Base-by-base conservation (phyloP, 73 alveolate genomes). In the Effrenium voratum region DNA sequence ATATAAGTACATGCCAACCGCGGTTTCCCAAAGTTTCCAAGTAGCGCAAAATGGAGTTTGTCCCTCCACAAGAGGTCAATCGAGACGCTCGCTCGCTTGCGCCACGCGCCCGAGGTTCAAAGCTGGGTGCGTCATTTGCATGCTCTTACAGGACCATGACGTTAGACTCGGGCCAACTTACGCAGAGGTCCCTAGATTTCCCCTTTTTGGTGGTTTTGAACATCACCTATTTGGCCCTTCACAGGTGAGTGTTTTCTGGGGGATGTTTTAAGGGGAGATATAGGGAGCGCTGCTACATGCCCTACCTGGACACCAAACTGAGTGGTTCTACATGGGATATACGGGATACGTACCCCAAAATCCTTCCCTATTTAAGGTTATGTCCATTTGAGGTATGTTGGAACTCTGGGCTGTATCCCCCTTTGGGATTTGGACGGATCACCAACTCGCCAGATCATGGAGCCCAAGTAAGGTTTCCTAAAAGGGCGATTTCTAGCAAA, bases 81-180 rank as follows among this genome's bases (percentile, higher is more conserved):
- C 8, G 8, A 8, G 19, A 52, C 26, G 8, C 19, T 19, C 15
- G 76, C 41, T 19, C 0, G 43, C 5, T 63, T 19, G 40, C 41
- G 8, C 41, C 77, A 36, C 10, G 77, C 41, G 4, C 45, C 43
- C 49, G 49, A 72, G 82, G 82, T 72, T 72, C 38, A 44, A 47
- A 72, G 99, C 99, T 10, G 99, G 99, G 57, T 98, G 99, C 73
- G 94, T 99, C 34, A 82, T 99, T 16, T 98, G 99, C 93, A 95
- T 98, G 88, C 99, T 99, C 66, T 98, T 99, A 47, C 99, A 99
- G 49, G 93, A 85, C 76, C 57, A 10, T 59, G 73, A 6, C 2
- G 30, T 13, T 57, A 26, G 34, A 0, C 28, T 32, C 72, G 28
- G 36, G 19, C 28, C 32, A 55, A 55, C 68, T 19, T 55, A 19